Evolutionary conservation across 768 basidiomycete genomes (phyloP).

Genomic region (Suillus clintonianus): DNA sequence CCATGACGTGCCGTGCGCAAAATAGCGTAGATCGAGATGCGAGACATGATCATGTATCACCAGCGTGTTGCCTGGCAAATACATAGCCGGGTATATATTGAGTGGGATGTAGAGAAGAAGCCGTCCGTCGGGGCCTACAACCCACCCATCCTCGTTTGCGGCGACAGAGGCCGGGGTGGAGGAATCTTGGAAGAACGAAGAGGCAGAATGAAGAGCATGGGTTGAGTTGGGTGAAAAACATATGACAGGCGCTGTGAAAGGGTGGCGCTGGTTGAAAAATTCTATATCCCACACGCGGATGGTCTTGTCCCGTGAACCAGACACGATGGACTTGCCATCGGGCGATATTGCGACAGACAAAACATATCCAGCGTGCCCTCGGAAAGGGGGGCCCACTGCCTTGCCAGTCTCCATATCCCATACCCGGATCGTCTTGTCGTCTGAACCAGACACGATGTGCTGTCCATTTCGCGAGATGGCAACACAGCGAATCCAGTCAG

Average conservation of each 20-base stretch:
- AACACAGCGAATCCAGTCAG: background rate
- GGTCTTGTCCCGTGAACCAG: background rate
- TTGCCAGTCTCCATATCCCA: conserved; percentile 9
- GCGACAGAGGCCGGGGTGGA: background rate
- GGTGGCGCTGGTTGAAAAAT: background rate
- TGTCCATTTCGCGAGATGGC: background rate
- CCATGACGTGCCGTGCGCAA: background rate
- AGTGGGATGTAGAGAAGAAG: background rate
- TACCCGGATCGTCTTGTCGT: background rate
- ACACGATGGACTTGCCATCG: conserved; percentile 1
- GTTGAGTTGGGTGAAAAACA: background rate
- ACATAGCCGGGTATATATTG: background rate
- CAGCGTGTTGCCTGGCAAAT: background rate
- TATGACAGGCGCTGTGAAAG: background rate
- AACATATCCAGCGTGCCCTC: background rate
- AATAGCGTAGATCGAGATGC: background rate
- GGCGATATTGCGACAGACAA: background rate
- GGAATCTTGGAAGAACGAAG: background rate
- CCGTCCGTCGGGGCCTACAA: background rate
- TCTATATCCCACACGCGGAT: background rate
- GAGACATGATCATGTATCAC: background rate
- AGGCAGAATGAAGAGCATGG: background rate
- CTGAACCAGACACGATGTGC: background rate
- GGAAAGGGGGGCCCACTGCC: background rate
- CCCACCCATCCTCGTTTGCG: background rate